These are phyloP conservation scores for Leccinum variicolor DNA, from an alignment of 768 basidiomycete species.

Conservation along the genomic window DNA sequence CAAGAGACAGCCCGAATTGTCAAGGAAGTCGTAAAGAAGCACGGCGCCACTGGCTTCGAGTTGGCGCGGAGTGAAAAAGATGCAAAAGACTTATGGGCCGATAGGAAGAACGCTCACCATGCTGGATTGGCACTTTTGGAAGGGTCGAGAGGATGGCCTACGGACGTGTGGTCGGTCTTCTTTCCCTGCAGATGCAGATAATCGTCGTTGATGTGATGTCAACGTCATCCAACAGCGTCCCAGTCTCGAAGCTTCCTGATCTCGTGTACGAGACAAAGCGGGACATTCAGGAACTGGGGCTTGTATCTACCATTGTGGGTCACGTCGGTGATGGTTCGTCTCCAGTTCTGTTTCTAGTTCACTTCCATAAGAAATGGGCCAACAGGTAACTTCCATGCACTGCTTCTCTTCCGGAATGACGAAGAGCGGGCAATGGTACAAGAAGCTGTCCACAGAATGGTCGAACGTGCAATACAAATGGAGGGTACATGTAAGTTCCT, in stretches of 20 bases:
- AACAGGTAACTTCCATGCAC: constrained; percentile 49
- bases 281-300: constrained; percentile 54
- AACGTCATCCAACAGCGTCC: constrained; percentile 41
- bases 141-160: constrained; percentile 60
- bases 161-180: constrained; percentile 68
- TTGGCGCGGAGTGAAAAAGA: constrained; percentile 63
- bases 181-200: background rate
- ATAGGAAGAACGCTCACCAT: constrained; percentile 68
- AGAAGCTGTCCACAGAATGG: constrained; percentile 56
- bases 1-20: constrained; percentile 59
- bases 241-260: constrained; percentile 62
- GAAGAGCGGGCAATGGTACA: constrained; percentile 45
- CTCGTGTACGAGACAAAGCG: constrained; percentile 68
- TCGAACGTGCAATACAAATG: constrained; percentile 61
- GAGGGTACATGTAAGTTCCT: constrained; percentile 65
- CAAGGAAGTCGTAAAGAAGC: constrained; percentile 51
- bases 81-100: constrained; percentile 70
- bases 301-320: constrained; percentile 65
- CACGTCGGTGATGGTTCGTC: constrained; percentile 70
- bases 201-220: background rate
- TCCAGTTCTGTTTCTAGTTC: constrained; percentile 24
- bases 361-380: too few relatives aligned
- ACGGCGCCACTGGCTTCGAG: constrained; percentile 66
- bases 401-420: constrained; percentile 58
- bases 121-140: constrained; percentile 56